Conservation (phyloP, 2,329 filamentous ascomycete species). For the Scedosporium boydii region DNA sequence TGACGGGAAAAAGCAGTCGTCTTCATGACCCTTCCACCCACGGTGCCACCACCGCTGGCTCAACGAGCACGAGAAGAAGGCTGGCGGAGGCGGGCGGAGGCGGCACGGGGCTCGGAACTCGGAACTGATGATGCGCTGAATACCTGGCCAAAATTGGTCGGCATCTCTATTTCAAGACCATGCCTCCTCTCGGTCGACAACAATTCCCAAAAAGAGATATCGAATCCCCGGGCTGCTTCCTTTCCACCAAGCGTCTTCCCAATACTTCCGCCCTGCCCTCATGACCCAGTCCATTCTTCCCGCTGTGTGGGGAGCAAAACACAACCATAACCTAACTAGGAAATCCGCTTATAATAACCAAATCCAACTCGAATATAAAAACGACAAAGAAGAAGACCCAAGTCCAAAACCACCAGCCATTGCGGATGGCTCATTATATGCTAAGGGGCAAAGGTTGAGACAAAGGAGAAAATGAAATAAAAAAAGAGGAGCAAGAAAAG, state of each 20-base stretch:
- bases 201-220: too few species aligned
- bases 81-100: too few species aligned
- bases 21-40: too few species aligned
- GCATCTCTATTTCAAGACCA: too few species aligned
- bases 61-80: too few species aligned
- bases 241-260: background rate
- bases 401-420: background rate
- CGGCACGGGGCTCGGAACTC: too few species aligned
- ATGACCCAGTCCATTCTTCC: background rate
- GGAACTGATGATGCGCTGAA: too few species aligned
- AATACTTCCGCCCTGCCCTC: background rate
- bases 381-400: background rate
- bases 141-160: too few species aligned
- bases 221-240: too few species aligned
- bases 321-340: background rate
- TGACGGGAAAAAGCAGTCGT: too few species aligned
- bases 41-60: too few species aligned
- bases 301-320: background rate
- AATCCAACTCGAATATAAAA: background rate
- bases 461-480: background rate
- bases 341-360: background rate
- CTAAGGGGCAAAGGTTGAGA: background rate
- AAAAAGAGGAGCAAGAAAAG: background rate
- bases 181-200: too few species aligned
- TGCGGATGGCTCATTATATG: background rate